These are phyloP conservation scores for Mytilinidion resinicola DNA, from an alignment of 495 filamentous ascomycete genomes.

Conservation along the genomic window DNA sequence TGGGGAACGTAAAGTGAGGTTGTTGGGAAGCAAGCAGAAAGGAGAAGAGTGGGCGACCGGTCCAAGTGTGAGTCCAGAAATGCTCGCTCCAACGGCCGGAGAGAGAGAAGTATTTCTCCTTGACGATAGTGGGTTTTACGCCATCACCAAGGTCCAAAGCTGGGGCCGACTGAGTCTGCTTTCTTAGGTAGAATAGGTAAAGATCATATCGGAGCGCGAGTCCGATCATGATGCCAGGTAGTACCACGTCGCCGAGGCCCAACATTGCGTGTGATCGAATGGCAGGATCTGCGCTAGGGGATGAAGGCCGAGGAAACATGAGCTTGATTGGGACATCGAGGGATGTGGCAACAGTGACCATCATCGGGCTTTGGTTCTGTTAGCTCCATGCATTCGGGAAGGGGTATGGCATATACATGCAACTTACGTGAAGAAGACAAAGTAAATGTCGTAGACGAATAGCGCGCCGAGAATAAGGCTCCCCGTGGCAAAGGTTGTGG, in stretches of 20 bases:
- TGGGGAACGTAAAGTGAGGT: conserved; percentile 54
- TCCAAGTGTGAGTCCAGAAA: conserved; percentile 60
- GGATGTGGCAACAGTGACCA: conserved; percentile 89
- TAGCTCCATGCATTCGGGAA: not conserved
- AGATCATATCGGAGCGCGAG: conserved; percentile 87
- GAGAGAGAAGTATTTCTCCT: conserved; percentile 53
- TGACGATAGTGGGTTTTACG: conserved; percentile 24
- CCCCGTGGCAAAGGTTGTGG: conserved; percentile 81
- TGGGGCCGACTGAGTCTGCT: conserved; percentile 37
- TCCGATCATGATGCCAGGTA: conserved; percentile 90
- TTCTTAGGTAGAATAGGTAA: conserved; percentile 68
- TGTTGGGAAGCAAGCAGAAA: conserved; percentile 33
- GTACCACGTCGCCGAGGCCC: conserved; percentile 85
- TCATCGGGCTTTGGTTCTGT: conserved; percentile 53
- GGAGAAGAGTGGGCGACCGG: conserved; percentile 17
- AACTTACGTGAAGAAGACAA: conserved; percentile 86
- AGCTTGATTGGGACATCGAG: conserved; percentile 93
- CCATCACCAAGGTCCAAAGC: not conserved
- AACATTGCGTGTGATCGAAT: conserved; percentile 64
- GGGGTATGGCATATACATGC: not conserved
- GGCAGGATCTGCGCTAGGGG: conserved; percentile 36
- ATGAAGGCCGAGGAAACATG: conserved; percentile 64
- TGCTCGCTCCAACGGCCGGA: conserved; percentile 75
- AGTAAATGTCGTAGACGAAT: conserved; percentile 93
- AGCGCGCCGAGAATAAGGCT: conserved; percentile 68